Conservation (phyloP, 139 green algal species). For the Picochlorum sp. region DNA sequence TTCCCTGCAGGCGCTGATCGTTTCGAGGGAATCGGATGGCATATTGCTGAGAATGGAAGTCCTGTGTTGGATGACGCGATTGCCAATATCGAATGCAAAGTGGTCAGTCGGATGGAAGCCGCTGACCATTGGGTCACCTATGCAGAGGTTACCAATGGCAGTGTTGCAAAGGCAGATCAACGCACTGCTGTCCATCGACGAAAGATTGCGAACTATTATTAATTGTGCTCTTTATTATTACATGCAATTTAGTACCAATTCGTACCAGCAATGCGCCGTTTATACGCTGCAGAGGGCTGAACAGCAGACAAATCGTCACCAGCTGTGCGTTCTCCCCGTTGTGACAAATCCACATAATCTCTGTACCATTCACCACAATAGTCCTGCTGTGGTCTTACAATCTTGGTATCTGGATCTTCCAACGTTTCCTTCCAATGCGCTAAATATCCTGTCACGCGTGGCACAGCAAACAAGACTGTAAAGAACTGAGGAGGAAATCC, state of each 20-base stretch:
- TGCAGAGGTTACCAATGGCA: conserved; percentile 59
- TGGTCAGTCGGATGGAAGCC: conserved; percentile 82
- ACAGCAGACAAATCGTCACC: conserved; percentile 51
- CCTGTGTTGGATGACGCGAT: conserved; percentile 57
- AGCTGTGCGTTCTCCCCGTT: conserved; percentile 7
- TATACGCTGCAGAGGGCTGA: conserved; percentile 76
- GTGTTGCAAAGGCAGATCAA: conserved; percentile 57
- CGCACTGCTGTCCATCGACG: conserved; percentile 85
- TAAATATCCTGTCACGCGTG: conserved; percentile 85
- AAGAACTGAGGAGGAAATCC: conserved; percentile 98
- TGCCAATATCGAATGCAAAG: conserved; percentile 85
- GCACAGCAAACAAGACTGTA: conserved; percentile 97
- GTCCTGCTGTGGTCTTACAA: conserved; percentile 95
- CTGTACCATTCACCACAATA: conserved; percentile 89
- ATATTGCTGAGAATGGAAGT: conserved; percentile 25
- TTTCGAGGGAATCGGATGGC: conserved; percentile 65
- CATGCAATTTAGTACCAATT: conserved; percentile 53
- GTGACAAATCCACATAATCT: conserved; percentile 53
- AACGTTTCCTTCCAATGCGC: conserved; percentile 95
- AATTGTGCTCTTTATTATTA: neutral
- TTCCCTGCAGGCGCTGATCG: conserved; percentile 85
- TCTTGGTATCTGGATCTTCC: conserved; percentile 91
- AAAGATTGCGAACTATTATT: conserved; percentile 90
- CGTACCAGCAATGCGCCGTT: conserved; percentile 61
- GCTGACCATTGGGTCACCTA: conserved; percentile 96